Conservation (phyloP, 2,329 filamentous ascomycete genomes). For the Didymella pinodella region DNA sequence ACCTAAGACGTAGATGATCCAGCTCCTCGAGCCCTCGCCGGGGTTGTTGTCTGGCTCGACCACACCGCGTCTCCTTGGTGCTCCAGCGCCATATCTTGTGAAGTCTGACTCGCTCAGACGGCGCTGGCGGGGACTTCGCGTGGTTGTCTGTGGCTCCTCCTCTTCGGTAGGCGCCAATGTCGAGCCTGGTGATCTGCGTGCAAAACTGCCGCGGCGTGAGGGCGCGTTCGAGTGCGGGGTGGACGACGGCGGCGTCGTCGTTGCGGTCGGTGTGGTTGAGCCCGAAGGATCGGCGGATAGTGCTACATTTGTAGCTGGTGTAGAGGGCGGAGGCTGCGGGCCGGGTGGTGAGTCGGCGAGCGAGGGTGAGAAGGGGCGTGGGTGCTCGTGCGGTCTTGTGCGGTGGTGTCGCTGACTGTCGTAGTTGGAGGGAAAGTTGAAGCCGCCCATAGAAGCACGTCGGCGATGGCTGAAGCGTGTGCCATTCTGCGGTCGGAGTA, state of each 20-base stretch:
- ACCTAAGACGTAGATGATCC: conserved; percentile 76
- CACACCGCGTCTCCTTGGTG: conserved; percentile 69
- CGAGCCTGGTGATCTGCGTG: conserved; percentile 49
- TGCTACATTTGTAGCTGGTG: conserved; percentile 65
- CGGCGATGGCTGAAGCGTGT: conserved; percentile 63
- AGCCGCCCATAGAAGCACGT: conserved; percentile 62
- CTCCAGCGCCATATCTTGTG: conserved; percentile 68
- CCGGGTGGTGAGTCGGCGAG: conserved; percentile 65
- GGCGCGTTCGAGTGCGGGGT: conserved; percentile 44
- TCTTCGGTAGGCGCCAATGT: conserved; percentile 55
- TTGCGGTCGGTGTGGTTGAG: conserved; percentile 52
- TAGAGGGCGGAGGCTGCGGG: conserved; percentile 69
- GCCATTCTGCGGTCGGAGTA: conserved; percentile 62
- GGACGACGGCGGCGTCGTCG: conserved; percentile 47
- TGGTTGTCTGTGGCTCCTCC: conserved; percentile 50
- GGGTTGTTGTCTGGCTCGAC: conserved; percentile 66
- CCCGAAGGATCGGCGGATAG: conserved; percentile 64
- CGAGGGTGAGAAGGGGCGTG: conserved; percentile 52
- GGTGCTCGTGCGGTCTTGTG: conserved; percentile 50
- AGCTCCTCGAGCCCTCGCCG: conserved; percentile 67
- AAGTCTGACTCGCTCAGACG: conserved; percentile 68
- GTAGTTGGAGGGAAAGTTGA: conserved; percentile 59
- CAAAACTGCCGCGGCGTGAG: conserved; percentile 52
- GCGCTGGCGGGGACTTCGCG: conserved; percentile 60
- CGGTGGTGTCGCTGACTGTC: conserved; percentile 64